Base-by-base conservation (phyloP, 805 yeast species). In the Wickerhamiella qilinensis region DNA sequence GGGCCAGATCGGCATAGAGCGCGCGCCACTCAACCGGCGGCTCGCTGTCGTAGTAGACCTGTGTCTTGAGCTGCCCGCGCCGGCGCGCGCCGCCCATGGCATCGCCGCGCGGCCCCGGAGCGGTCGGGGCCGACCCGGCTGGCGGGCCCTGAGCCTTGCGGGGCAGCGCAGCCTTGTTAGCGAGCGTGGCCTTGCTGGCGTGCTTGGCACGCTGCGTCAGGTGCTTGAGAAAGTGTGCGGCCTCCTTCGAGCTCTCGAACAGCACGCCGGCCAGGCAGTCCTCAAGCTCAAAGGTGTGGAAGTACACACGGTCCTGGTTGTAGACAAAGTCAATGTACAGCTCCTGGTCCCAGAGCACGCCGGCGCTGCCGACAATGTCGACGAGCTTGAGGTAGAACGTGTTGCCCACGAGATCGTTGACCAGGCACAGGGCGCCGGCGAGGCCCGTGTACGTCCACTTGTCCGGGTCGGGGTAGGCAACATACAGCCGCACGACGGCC, bases 281-380 rank as follows among this genome's bases (percentile, higher is more conserved):
- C 49, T 91, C 97, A 34, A 84, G 64, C 62, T 91, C 98, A 60
- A 91, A 91, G 5, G 93, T 68, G 56, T 91, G 97, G 67, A 91
- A 91, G 59, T 83, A 91, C 30, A 93, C 75, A 24, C 98, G 71
- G 57, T 91, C 98, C 58, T 91, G 97, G 53, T 81, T 73, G 59
- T 91, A 91, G 49, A 77, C 77, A 57, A 91, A 85, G 50, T 82
- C 78, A 11, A 83, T 76, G 51, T 82, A 88, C 36, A 91, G 59
- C 58, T 91, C 98, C 58, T 91, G 98, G 57, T 91, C 98, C 98
- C 98, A 91, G 0, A 91, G 47, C 0, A 91, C 94, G 27, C 97
- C 97, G 31, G 79, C 64, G 44, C 74, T 70, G 5, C 93, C 94
- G 29, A 55, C 49, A 24, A 88, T 74, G 52, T 91, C 98, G 5